These are phyloP conservation scores for Fusarium sp. DNA, from an alignment of 2,329 filamentous ascomycete genomes.

Conservation along the genomic window DNA sequence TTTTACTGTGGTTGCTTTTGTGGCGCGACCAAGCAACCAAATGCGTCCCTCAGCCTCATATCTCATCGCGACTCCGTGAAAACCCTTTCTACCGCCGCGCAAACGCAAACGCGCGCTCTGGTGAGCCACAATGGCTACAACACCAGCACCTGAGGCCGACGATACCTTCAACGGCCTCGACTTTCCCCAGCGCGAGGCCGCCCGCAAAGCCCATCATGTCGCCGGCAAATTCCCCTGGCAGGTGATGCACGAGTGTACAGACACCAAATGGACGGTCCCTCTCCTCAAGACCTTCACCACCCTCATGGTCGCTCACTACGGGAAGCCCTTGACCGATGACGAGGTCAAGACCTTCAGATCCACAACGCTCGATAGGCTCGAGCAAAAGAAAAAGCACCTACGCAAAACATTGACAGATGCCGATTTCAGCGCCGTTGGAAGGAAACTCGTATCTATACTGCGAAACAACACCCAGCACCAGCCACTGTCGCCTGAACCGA, in stretches of 20 bases:
- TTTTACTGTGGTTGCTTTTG: too few relatives aligned
- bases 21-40: too few relatives aligned
- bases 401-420: neutral
- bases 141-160: neutral
- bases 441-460: too few relatives aligned
- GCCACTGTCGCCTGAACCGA: neutral
- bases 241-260: neutral
- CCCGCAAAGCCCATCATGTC: neutral
- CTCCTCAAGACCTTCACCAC: neutral
- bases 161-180: neutral
- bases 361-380: neutral
- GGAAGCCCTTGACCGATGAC: neutral
- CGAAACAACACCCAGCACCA: too few relatives aligned
- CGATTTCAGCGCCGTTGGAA: too few relatives aligned
- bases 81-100: neutral
- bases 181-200: neutral
- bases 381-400: neutral
- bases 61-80: neutral
- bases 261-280: neutral
- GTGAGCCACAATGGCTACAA: neutral
- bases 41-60: too few relatives aligned
- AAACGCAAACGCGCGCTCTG: neutral
- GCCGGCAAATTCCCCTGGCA: slow-evolving; percentile 1
- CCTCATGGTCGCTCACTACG: neutral
- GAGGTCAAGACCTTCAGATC: neutral